Conservation (phyloP, 306 rosid genomes). For the Sphenostylis stenocarpa region DNA sequence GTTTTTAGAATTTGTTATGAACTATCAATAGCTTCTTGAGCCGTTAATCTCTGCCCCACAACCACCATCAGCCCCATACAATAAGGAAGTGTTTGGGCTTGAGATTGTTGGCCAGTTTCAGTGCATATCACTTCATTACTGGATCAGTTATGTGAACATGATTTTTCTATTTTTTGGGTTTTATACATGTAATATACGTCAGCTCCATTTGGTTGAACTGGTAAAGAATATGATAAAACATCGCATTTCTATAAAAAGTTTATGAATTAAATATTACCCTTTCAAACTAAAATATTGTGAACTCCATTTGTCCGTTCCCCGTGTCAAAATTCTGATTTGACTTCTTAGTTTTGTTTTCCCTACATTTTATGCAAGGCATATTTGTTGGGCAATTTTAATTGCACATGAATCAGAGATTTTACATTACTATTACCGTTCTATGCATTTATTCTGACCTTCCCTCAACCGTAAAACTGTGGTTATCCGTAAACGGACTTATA, state of each 20-base stretch:
- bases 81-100: not conserved
- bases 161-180: not conserved
- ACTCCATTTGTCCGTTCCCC: not conserved
- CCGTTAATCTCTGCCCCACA: not conserved
- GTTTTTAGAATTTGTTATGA: slow-evolving; percentile 11
- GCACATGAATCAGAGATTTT: not conserved
- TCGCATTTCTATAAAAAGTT: not conserved
- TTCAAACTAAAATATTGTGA: not conserved
- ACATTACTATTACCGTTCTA: not conserved
- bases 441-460: not conserved
- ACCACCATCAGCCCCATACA: not conserved
- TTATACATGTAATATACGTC: not conserved
- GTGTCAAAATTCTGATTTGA: not conserved
- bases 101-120: not conserved
- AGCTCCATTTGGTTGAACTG: not conserved
- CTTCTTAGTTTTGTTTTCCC: not conserved
- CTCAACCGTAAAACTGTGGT: too few relatives aligned
- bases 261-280: not conserved
- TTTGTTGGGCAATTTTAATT: not conserved
- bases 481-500: too few relatives aligned
- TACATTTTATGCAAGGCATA: not conserved
- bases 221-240: not conserved
- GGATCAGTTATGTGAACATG: not conserved
- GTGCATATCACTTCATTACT: not conserved
- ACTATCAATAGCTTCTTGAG: not conserved